These are phyloP conservation scores for Apiospora phragmitis DNA, from an alignment of 2,329 filamentous ascomycete species.

Conservation along the genomic window DNA sequence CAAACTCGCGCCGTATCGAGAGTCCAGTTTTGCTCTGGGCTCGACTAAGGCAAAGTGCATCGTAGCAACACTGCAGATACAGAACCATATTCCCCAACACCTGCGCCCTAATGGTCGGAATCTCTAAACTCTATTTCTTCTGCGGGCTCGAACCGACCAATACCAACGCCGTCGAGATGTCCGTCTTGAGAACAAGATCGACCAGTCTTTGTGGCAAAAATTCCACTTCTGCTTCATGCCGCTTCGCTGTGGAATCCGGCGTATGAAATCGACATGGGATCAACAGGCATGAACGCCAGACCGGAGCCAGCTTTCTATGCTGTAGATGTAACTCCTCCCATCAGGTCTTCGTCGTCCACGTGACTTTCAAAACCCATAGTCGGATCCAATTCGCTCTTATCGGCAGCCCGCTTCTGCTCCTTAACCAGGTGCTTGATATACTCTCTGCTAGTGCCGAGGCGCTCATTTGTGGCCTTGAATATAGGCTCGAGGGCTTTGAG, in stretches of 20 bases:
- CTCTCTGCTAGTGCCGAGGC: conserved; percentile 56
- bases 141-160: not conserved
- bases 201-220: not conserved
- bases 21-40: not conserved
- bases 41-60: not conserved
- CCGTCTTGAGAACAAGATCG: not conserved
- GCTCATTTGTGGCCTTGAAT: conserved; percentile 53
- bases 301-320: not conserved
- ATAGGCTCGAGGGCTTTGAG: conserved; percentile 48
- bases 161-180: not conserved
- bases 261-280: not conserved
- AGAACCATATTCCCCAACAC: not conserved
- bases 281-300: not conserved
- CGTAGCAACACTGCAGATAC: not conserved
- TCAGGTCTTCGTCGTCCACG: conserved; percentile 62
- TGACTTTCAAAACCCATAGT: conserved; percentile 44
- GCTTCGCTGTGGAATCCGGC: not conserved
- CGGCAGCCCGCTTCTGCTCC: conserved; percentile 43
- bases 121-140: not conserved
- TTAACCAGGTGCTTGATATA: conserved; percentile 50
- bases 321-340: conserved; percentile 43
- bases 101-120: not conserved
- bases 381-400: conserved; percentile 42
- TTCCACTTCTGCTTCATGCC: not conserved
- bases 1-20: not conserved